Conservation (phyloP, 208 protist species). For the Leishmania mexicana region DNA sequence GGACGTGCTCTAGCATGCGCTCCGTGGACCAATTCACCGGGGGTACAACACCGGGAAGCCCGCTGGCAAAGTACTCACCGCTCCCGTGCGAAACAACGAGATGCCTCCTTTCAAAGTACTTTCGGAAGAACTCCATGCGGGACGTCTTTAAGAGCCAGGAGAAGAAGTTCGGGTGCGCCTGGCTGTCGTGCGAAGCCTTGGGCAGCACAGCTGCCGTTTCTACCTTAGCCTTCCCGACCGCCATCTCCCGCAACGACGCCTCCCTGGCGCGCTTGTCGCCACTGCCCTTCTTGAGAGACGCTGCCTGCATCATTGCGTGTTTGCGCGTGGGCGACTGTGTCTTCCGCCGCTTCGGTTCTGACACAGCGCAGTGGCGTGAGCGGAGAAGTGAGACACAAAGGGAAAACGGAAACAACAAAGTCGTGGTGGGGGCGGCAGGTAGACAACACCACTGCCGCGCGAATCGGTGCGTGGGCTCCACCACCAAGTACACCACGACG, state of each 20-base stretch:
- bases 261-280: conserved; percentile 9
- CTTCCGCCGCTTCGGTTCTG: background rate
- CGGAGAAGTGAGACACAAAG: conserved; percentile 5
- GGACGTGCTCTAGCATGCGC: conserved; percentile 45
- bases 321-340: background rate
- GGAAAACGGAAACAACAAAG: background rate
- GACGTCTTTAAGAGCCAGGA: conserved; percentile 56
- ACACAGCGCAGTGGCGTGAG: background rate
- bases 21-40: conserved; percentile 60
- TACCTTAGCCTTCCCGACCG: background rate
- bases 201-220: background rate
- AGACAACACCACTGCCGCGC: background rate
- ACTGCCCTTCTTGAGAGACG: conserved; percentile 8
- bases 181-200: background rate
- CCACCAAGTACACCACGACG: background rate
- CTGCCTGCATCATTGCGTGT: background rate
- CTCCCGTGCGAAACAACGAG: conserved; percentile 44
- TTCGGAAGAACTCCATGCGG: conserved; percentile 62
- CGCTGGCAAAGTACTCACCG: conserved; percentile 44
- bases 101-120: conserved; percentile 84
- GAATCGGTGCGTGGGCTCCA: background rate
- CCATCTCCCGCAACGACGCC: background rate
- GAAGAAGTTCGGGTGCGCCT: conserved; percentile 37
- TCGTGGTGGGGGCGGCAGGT: background rate
- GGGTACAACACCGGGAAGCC: conserved; percentile 29